A percentile compares a stretch with the other conserved stretches of the same genome.
Conservation (phyloP, 2,329 filamentous ascomycete species). For the Monosporascus ibericus region DNA sequence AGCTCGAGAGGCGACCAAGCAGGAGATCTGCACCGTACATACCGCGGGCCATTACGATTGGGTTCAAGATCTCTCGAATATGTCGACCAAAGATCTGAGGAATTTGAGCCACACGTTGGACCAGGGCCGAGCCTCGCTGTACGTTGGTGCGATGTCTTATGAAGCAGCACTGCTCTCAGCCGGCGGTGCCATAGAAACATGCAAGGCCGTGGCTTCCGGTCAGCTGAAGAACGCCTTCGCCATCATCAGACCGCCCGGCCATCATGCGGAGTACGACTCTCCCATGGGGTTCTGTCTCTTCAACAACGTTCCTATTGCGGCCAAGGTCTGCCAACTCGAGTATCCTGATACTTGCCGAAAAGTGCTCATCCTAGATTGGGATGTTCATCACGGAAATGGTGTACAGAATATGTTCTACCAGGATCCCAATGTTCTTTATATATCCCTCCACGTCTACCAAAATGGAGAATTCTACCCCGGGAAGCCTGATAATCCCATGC, state of each 20-base stretch:
- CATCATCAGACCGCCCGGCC: constrained; percentile 88
- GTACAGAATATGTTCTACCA: constrained; percentile 95
- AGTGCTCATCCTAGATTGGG: constrained; percentile 91
- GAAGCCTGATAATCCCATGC: constrained; percentile 48
- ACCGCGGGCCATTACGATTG: constrained; percentile 71
- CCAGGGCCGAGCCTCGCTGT: constrained; percentile 67
- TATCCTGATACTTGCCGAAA: constrained; percentile 79
- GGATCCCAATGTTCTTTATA: constrained; percentile 91
- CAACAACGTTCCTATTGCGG: constrained; percentile 93
- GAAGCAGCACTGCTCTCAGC: constrained; percentile 77
- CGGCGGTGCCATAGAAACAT: constrained; percentile 92
- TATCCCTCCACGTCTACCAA: constrained; percentile 86
- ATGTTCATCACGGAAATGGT: constrained; percentile 77
- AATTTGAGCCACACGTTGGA: constrained; percentile 56
- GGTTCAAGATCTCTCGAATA: constrained; percentile 54
- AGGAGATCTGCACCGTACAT: constrained; percentile 79
- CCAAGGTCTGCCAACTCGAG: constrained; percentile 77
- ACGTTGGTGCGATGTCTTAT: constrained; percentile 77
- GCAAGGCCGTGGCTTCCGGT: constrained; percentile 78
- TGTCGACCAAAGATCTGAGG: constrained; percentile 60
- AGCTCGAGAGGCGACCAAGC: constrained; percentile 67
- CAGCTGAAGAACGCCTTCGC: constrained; percentile 92
- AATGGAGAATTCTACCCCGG: constrained; percentile 83
- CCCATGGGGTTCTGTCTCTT: constrained; percentile 96
- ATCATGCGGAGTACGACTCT: constrained; percentile 82